Percentiles rank a stretch among this genome's conserved stretches.
phyloP scores from a whole-genome alignment of 2,329 filamentous ascomycete species.

The Chaetomiaceae sp. region DNA sequence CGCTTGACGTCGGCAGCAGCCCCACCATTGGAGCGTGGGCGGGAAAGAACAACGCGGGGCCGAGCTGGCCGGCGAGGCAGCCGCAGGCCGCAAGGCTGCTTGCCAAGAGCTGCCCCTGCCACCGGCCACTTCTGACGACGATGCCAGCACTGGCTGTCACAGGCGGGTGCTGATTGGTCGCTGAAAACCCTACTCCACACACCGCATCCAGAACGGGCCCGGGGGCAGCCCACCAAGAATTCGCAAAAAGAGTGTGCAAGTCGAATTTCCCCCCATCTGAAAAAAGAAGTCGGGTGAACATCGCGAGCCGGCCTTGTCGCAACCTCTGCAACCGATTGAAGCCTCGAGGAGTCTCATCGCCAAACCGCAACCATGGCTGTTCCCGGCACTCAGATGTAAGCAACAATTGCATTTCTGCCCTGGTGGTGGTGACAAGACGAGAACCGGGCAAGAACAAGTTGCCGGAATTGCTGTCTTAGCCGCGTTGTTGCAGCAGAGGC shows the following conservation, averaged over 20 bases:
- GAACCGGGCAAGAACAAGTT: too few species aligned
- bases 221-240: constrained; percentile 24
- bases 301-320: constrained; percentile 25
- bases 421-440: neutral
- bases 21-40: neutral
- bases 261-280: constrained; percentile 24
- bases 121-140: neutral
- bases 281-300: constrained; percentile 25
- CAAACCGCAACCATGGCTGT: constrained; percentile 51
- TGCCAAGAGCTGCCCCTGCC: neutral
- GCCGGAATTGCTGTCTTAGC: neutral
- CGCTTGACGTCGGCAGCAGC: constrained; percentile 21
- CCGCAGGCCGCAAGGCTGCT: constrained; percentile 9
- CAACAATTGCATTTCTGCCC: neutral
- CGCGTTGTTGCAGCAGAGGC: neutral
- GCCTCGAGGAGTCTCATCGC: constrained; percentile 27
- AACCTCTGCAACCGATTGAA: constrained; percentile 34
- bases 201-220: constrained; percentile 12
- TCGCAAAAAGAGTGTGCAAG: constrained; percentile 25
- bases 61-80: constrained; percentile 4
- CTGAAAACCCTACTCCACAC: constrained; percentile 25
- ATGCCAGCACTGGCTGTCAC: neutral
- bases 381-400: constrained; percentile 58
- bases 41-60: neutral
- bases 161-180: constrained; percentile 13